Base-by-base conservation (phyloP, 2,329 filamentous ascomycete genomes). In the Chrysoporthe puriensis region DNA sequence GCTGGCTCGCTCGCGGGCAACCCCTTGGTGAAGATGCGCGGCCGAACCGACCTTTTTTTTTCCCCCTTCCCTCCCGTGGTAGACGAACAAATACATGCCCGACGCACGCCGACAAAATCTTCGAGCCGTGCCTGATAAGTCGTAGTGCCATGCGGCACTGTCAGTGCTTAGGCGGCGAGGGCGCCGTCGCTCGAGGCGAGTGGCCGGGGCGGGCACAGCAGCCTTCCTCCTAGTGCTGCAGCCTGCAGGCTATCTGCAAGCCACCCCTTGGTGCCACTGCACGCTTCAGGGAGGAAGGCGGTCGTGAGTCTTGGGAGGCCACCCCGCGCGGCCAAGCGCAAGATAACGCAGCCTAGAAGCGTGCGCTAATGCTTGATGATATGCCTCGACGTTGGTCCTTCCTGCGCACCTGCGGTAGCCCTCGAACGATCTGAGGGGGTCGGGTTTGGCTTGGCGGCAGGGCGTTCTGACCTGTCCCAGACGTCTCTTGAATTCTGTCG, bases 201-300 rank as follows among this genome's bases (percentile, higher is more conserved):
- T 69, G 67, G 67, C 48, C 43, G 40, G 62, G 59, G 34, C 54
- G 52, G 63, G 52, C 6, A 14, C 40, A 61, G 60, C 34, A 66
- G 56, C 56, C 42, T 48, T 44, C 42, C 32, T 62, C 58, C 64
- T 66, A 67, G 61, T 48, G 65, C 65, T 54, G 52, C 60, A 59
- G 52, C 60, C 70, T 71, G 70, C 71, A 70, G 69, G 68, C 63
- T 64, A 34, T 63, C 66, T 68, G 62, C 66, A 68, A 62, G 67
- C 68, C 67, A 68, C 69, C 74, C 26, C 64, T 68, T 60, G 65
- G 66, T 61, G 66, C 67, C 68, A 68, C 70, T 75, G 74, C 74
- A 73, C 68, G 72, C 70, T 67, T 72, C 71, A 75, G 73, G 74
- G 72, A 73, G 60, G 36, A 58, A 44, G 36, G 14, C 50, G 62